These are phyloP conservation scores for Acer negundo DNA, from an alignment of 345 rosid genomes.

Conservation along the genomic window DNA sequence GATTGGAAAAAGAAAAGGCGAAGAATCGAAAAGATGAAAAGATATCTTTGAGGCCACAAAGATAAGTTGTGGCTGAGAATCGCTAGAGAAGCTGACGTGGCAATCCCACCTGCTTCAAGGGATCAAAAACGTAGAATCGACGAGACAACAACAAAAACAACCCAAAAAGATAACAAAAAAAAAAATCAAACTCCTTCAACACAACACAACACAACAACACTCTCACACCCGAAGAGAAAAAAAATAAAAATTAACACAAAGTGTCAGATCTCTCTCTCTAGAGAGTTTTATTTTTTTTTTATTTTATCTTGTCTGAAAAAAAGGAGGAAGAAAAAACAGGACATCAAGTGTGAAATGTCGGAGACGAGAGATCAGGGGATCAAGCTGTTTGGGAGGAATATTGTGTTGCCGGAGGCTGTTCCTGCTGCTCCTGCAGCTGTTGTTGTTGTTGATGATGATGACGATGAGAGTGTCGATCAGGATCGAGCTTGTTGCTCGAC, in stretches of 20 bases:
- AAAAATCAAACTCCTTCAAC: constrained; percentile 1
- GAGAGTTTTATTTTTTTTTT: constrained; percentile 28
- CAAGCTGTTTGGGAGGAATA: constrained; percentile 88
- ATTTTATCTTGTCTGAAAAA: constrained; percentile 1
- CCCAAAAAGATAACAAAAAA: constrained; percentile 14
- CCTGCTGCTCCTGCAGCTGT: not conserved
- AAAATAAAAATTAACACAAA: constrained; percentile 1
- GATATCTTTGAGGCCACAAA: constrained; percentile 59
- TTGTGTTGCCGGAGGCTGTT: constrained; percentile 56
- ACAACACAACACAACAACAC: constrained; percentile 7
- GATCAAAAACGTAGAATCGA: constrained; percentile 50
- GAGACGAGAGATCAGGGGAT: constrained; percentile 80
- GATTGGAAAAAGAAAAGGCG: constrained; percentile 12
- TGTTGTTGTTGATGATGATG: constrained; percentile 15
- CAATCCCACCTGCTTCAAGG: constrained; percentile 33
- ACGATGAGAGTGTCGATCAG: constrained; percentile 29
- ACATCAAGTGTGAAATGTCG: constrained; percentile 50
- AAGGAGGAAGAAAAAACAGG: not conserved
- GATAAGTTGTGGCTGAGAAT: constrained; percentile 72
- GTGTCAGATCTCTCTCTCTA: constrained; percentile 33
- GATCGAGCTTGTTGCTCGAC: constrained; percentile 36
- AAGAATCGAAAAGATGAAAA: constrained; percentile 22
- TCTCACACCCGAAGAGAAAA: constrained; percentile 1
- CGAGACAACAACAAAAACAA: constrained; percentile 28
- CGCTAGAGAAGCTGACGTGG: constrained; percentile 54